phyloP scores from a whole-genome alignment of 257 asterid genomes.

The Asclepias syriaca region DNA sequence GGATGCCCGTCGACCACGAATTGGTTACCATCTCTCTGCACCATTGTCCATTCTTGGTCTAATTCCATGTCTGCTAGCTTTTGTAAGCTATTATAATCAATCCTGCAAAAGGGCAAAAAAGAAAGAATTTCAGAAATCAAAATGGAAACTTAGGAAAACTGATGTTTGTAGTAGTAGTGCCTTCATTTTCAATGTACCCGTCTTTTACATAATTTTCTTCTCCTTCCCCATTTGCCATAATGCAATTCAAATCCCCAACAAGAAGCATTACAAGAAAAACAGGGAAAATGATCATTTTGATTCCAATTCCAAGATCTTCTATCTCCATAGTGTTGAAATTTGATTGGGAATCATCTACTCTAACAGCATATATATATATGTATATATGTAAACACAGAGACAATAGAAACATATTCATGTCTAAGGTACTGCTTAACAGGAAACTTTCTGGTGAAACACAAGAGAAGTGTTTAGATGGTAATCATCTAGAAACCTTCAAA shows the following conservation, averaged over 20 bases:
- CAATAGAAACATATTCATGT: background rate
- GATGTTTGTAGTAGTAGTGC: background rate
- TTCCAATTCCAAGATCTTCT: background rate
- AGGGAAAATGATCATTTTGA: background rate
- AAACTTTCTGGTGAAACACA: constrained; percentile 17
- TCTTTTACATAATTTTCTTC: constrained; percentile 4
- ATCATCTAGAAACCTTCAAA: constrained; percentile 32
- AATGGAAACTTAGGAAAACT: background rate
- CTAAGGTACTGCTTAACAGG: constrained; percentile 4
- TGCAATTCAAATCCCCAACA: constrained; percentile 5
- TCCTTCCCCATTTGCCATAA: background rate
- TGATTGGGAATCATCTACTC: background rate
- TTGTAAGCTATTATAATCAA: background rate
- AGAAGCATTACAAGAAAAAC: constrained; percentile 1
- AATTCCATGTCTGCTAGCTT: constrained; percentile 15
- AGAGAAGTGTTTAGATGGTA: constrained; percentile 34
- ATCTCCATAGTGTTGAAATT: constrained; percentile 8
- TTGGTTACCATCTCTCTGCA: constrained; percentile 63
- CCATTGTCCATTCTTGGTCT: constrained; percentile 57
- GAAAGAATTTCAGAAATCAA: background rate
- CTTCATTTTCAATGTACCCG: constrained; percentile 6
- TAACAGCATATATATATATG: background rate
- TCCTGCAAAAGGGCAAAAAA: constrained; percentile 5
- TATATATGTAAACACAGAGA: background rate
- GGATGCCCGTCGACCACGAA: constrained; percentile 62